Evolutionary conservation across 345 rosid genomes (phyloP).

Genomic region (Streptanthus diversifolius): DNA sequence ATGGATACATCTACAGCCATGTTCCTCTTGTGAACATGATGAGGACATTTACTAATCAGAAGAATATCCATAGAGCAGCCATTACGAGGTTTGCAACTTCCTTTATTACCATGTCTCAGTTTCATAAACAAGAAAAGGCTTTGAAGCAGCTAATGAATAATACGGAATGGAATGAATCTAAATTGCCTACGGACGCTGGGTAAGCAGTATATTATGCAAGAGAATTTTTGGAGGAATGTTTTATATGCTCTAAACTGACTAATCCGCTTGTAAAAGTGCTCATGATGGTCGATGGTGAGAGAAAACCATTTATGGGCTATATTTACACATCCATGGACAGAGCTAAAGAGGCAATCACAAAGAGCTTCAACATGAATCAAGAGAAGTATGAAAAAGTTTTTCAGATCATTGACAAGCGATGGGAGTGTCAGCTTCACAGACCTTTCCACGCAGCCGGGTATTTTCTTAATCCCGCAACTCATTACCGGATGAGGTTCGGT

Average conservation of each 20-base stretch:
- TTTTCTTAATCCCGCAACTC: neutral
- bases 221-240: too few relatives aligned
- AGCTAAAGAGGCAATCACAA: neutral
- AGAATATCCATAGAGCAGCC: neutral
- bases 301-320: neutral
- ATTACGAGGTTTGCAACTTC: neutral
- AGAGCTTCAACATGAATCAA: neutral
- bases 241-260: too few relatives aligned
- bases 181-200: too few relatives aligned
- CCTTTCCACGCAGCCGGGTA: neutral
- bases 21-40: neutral
- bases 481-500: neutral
- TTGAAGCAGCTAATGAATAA: too few relatives aligned
- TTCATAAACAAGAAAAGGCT: neutral
- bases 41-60: neutral
- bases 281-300: neutral
- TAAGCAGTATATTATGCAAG: too few relatives aligned
- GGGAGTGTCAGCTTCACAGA: neutral
- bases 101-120: neutral
- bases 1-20: neutral
- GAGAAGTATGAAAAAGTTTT: neutral
- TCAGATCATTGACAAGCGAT: neutral
- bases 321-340: neutral
- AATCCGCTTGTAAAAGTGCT: neutral
- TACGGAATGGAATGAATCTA: too few relatives aligned